Evolutionary conservation across 2,329 filamentous ascomycete species (phyloP).

Genomic region (Cladophialophora chaetospira): DNA sequence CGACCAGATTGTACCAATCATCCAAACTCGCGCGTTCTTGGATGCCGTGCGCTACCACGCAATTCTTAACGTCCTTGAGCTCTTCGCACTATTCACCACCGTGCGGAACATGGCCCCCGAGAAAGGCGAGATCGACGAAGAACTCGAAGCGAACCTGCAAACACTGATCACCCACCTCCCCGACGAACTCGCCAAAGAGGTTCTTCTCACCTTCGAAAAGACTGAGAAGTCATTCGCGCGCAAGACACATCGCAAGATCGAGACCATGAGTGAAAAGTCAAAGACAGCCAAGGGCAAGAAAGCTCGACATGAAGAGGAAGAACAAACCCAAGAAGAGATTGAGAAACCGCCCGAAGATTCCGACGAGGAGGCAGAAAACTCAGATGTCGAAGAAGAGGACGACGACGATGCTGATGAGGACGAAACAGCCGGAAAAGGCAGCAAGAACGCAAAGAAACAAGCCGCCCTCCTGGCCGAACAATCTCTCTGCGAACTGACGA

Average conservation of each 20-base stretch:
- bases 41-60: conserved; percentile 78
- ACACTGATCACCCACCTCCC: conserved; percentile 70
- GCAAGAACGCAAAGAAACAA: conserved; percentile 55
- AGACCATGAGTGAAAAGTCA: conserved; percentile 9
- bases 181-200: conserved; percentile 61
- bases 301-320: conserved; percentile 13
- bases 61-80: conserved; percentile 75
- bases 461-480: conserved; percentile 77
- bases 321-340: conserved; percentile 27
- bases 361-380: conserved; percentile 56
- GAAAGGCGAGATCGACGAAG: conserved; percentile 39
- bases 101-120: conserved; percentile 56
- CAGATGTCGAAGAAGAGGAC: conserved; percentile 73
- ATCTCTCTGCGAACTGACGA: conserved; percentile 79
- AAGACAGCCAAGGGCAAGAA: conserved; percentile 6
- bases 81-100: conserved; percentile 77
- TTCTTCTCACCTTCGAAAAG: conserved; percentile 75
- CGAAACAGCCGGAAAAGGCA: conserved; percentile 26
- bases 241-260: conserved; percentile 52
- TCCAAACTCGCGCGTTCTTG: conserved; percentile 59
- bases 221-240: conserved; percentile 78
- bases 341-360: conserved; percentile 45
- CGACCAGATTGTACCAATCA: conserved; percentile 51
- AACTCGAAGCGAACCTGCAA: conserved; percentile 58
- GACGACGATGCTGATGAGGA: conserved; percentile 73